Evolutionary conservation across 1,139 yeast genomes (phyloP), one percentile per base, ranked within the genome.

Genomic region (Blastobotrys arbuscula): DNA sequence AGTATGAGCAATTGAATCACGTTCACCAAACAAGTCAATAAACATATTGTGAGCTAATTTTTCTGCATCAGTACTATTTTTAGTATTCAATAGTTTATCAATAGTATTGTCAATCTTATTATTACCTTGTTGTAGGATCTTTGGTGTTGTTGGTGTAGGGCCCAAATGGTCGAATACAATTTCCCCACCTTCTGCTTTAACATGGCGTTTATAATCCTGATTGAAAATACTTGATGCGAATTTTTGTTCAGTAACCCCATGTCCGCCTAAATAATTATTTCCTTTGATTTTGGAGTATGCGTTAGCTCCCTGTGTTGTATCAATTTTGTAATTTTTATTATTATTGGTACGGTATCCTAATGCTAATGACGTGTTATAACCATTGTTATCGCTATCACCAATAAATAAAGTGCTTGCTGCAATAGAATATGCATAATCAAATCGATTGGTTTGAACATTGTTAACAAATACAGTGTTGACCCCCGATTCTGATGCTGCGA

Each of bases 311-410:
- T 52, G 55, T 12, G 47, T 49, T n/a, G 49, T 47, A 31, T 37
- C 23, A 20, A 51, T 39, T 6, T 35, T 18, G 28, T 5, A 10
- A 15, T 30, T 40, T 30, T 34, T 21, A 9, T 47, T 26, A 15
- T 46, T 47, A 12, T 23, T 16, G 9, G 42, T 36, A 20, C 21
- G 20, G 38, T 48, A 45, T n/a, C 44, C 42, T 12, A 26, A 34
- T 10, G 47, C 48, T 12, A 48, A 18, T 0, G 85, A 74, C 42
- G 81, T 78, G n/a, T 84, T 75, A 59, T 81, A 82, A 21, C 51
- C 48, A 36, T 48, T 19, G 19, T 44, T 36, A 34, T 36, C 40
- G 2, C 19, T n/a, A 30, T 26, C 36, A 2, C 44, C 44, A 34
- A 41, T 40, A 16, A 31, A 23, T 28, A 20, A 10, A 1, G 50